Evolutionary conservation across 257 asterid genomes (phyloP).

Genomic region (Solanum verrucosum): DNA sequence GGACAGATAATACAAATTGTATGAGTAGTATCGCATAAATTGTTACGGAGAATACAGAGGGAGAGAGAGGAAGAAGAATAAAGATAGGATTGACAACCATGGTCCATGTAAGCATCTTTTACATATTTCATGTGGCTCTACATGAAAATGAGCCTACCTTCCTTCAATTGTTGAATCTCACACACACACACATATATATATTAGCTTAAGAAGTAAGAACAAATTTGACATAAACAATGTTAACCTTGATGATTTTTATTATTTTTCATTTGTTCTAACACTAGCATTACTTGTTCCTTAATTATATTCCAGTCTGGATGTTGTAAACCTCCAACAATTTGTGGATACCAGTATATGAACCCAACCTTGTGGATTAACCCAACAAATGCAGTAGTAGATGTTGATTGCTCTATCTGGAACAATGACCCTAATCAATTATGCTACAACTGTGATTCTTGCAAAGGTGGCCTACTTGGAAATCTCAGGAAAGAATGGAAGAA

Average conservation of each 20-base stretch:
- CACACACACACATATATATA: background rate
- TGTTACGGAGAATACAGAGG: background rate
- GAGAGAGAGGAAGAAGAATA: background rate
- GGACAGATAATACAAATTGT: background rate
- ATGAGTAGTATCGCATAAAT: no score
- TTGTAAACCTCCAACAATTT: slow-evolving; percentile 74
- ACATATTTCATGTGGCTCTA: background rate
- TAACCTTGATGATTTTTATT: background rate
- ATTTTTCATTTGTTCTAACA: background rate
- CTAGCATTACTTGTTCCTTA: background rate
- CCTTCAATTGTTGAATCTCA: background rate
- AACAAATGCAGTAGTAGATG: background rate
- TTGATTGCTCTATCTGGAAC: background rate
- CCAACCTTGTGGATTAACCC: slow-evolving; percentile 15
- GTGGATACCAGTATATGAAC: slow-evolving; percentile 56
- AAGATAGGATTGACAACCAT: background rate
- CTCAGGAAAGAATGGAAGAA: slow-evolving; percentile 74
- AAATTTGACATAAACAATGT: background rate
- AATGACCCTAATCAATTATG: background rate
- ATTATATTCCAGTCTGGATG: slow-evolving; percentile 59
- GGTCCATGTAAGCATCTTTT: background rate
- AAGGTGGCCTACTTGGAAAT: slow-evolving; percentile 67
- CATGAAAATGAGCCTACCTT: background rate
- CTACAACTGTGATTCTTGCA: background rate
- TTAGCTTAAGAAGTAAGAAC: background rate